phyloP scores from a whole-genome alignment of 106 monocot genomes.

The Hemerocallis citrina region DNA sequence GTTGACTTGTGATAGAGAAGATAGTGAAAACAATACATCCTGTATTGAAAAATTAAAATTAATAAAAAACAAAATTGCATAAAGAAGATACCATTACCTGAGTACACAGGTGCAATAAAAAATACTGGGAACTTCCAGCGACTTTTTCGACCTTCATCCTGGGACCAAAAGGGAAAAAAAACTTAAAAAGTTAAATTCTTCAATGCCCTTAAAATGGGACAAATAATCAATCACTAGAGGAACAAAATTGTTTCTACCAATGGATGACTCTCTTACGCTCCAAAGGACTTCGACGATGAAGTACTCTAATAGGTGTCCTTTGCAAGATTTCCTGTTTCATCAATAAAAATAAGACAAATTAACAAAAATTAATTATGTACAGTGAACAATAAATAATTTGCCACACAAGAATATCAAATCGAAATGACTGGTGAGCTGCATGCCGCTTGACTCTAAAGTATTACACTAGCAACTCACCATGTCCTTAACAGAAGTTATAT shows the following conservation, averaged over 20 bases:
- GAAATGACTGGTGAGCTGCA: background rate
- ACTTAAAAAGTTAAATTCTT: background rate
- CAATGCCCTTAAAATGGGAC: background rate
- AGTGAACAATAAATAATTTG: too few species aligned
- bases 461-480: constrained; percentile 38
- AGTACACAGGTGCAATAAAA: constrained; percentile 88
- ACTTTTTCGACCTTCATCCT: constrained; percentile 90
- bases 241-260: constrained; percentile 45
- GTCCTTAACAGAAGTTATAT: constrained; percentile 50
- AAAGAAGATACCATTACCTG: constrained; percentile 40
- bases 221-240: background rate
- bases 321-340: constrained; percentile 68
- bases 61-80: background rate
- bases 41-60: background rate
- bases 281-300: constrained; percentile 91
- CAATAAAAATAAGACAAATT: constrained; percentile 1
- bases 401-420: background rate
- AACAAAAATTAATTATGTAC: background rate
- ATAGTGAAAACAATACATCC: too few species aligned
- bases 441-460: background rate
- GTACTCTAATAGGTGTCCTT: constrained; percentile 81
- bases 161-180: background rate
- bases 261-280: constrained; percentile 81
- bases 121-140: constrained; percentile 48
- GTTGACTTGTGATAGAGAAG: too few species aligned